Percentiles rank a stretch among this genome's conserved stretches.
Evolutionary conservation across 2,329 filamentous ascomycete genomes (phyloP).

Genomic region (Cladobotryum protrusum): DNA sequence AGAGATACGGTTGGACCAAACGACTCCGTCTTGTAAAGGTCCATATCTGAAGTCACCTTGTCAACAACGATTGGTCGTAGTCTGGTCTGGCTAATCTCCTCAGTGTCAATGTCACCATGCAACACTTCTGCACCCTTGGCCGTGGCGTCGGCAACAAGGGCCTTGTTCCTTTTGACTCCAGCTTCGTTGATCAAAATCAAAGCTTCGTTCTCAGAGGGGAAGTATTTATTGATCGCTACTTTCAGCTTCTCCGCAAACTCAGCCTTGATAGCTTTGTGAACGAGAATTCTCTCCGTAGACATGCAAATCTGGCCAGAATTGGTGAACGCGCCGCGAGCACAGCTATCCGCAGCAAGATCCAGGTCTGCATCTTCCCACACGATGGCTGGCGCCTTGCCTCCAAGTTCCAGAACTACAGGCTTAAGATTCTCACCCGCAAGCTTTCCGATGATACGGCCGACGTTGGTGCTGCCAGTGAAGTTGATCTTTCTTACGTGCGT

Average conservation of each 20-base stretch:
- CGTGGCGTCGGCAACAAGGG: constrained; percentile 61
- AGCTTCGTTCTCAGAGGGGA: constrained; percentile 52
- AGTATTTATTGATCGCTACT: constrained; percentile 35
- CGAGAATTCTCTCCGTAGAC: constrained; percentile 68
- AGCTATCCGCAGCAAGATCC: constrained; percentile 61
- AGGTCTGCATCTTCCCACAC: constrained; percentile 77
- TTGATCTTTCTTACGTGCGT: constrained; percentile 71
- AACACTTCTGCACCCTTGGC: constrained; percentile 56
- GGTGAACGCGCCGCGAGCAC: constrained; percentile 64
- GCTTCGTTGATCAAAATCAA: constrained; percentile 64
- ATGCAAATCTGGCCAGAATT: constrained; percentile 81
- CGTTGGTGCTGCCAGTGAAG: constrained; percentile 72
- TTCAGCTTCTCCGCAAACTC: constrained; percentile 42
- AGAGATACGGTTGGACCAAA: constrained; percentile 72
- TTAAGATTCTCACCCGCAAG: constrained; percentile 70
- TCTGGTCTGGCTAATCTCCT: constrained; percentile 28
- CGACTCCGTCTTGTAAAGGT: constrained; percentile 66
- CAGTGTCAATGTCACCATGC: constrained; percentile 30
- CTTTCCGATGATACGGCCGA: constrained; percentile 66
- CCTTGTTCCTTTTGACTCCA: constrained; percentile 59
- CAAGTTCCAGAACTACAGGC: constrained; percentile 73
- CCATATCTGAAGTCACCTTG: constrained; percentile 58
- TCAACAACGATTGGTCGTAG: constrained; percentile 63
- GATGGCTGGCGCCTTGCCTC: constrained; percentile 74
- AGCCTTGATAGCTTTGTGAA: constrained; percentile 42